Conservation (phyloP, 345 rosid genomes). For the Microcos paniculata region DNA sequence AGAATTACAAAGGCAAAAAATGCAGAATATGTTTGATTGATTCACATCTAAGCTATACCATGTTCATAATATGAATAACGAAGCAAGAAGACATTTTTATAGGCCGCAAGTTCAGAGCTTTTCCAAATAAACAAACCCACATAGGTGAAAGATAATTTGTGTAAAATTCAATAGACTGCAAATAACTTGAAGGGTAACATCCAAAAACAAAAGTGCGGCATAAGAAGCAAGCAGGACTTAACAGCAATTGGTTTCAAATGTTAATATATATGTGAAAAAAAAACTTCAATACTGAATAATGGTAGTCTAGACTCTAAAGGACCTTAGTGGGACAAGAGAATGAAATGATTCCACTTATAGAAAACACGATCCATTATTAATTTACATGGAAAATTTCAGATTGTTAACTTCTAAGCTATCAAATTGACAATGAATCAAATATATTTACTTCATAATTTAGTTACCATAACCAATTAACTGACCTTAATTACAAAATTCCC, state of each 20-base stretch:
- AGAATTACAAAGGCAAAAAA: neutral
- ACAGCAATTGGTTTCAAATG: neutral
- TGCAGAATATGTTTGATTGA: neutral
- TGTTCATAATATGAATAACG: neutral
- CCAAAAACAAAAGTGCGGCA: neutral
- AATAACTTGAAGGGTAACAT: neutral
- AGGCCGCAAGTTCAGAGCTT: neutral
- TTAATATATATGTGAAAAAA: neutral
- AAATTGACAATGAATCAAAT: neutral
- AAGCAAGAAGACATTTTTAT: neutral
- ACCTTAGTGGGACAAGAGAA: neutral
- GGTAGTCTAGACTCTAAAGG: neutral
- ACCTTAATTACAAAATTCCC: neutral
- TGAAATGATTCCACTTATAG: neutral
- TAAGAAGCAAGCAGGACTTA: neutral
- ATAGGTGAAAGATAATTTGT: neutral
- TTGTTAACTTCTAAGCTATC: neutral
- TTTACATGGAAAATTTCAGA: neutral
- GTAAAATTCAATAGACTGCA: neutral
- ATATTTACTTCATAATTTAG: neutral
- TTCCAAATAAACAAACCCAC: neutral
- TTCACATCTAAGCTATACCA: neutral
- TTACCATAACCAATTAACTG: neutral
- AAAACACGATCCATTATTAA: neutral
- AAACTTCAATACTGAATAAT: neutral